phyloP scores from a whole-genome alignment of 257 asterid species.

The Orobanche coerulescens region DNA sequence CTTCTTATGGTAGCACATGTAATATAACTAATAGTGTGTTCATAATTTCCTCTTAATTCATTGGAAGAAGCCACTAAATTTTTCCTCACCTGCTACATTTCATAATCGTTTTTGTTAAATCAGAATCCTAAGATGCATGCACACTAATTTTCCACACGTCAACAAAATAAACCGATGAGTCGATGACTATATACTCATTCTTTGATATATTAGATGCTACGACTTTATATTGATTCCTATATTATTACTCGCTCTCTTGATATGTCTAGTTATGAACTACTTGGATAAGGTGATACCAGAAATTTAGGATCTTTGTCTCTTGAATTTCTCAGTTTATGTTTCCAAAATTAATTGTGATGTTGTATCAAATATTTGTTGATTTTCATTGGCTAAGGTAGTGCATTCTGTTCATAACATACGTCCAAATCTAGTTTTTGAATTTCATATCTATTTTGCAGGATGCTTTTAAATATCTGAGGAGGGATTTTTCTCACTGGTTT shows the following conservation, averaged over 20 bases:
- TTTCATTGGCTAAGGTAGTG: background rate
- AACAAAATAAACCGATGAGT: background rate
- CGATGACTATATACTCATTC: background rate
- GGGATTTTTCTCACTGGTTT: constrained; percentile 93
- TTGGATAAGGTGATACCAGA: constrained; percentile 4
- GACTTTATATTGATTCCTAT: background rate
- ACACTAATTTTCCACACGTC: background rate
- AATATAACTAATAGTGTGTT: background rate
- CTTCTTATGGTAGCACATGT: background rate
- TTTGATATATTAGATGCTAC: background rate
- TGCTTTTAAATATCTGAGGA: constrained; percentile 75
- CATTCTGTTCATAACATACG: background rate
- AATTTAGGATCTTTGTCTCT: background rate
- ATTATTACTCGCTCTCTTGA: background rate
- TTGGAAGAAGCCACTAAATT: background rate
- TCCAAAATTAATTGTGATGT: too few species aligned
- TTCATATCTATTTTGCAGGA: constrained; percentile 50
- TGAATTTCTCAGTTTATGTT: background rate
- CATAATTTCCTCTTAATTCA: background rate
- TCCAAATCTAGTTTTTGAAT: constrained; percentile 14
- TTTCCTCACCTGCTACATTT: background rate
- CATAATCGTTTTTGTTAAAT: background rate
- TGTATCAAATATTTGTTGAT: background rate
- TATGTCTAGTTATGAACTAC: background rate
- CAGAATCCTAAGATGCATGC: background rate